Base-by-base conservation (phyloP, 495 filamentous ascomycete species). In the Hyphodiscus hymeniophilus region DNA sequence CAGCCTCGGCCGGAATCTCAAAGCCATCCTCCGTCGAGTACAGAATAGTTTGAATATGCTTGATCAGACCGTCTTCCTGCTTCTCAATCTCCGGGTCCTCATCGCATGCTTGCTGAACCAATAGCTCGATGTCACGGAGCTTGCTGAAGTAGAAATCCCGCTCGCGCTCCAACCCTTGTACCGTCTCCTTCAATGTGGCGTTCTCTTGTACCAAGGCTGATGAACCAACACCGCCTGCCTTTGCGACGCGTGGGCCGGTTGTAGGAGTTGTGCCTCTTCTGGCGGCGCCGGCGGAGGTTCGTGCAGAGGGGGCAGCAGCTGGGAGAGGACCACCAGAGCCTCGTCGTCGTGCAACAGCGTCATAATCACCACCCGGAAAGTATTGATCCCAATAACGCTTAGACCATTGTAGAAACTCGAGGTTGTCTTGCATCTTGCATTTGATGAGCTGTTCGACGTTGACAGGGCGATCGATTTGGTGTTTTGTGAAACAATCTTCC, bases 391-490 rank as follows among this genome's bases (percentile, higher is more conserved):
- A 98, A 70, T 88, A 95, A 54, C 74, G 71, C 77, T 97, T 97
- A 44, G 77, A 81, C 87, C 87, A 98, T 71, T 98, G 92, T 28
- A 98, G 79, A 67, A 97, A 98, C 61, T 96, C 94, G 51, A 98
- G 88, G 71, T 98, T 98, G 64, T 98, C 92, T 70, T 98, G 92
- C 87, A 98, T 97, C 71, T 94, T 94, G 75, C 92, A 98, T 68
- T 96, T 97, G 54, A 89, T 76, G 47, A 98, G 82, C 55, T 77
- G 70, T 65, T 95, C 81, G 57, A 96, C 84, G 55, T 89, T 89
- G 51, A 97, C 79, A 20, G 81, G 80, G 56, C 87, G 87, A 45
- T 96, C 88, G 64, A 98, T 79, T 30, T 74, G 64, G 69, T 97
- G 91, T 56, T 81, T 80, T 30, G 84, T 77, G 63, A 97, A 97